A percentile compares a stretch with the other conserved stretches of the same genome.
phyloP scores from a whole-genome alignment of 179 eudicot genomes.

The Dionaea muscipula region DNA sequence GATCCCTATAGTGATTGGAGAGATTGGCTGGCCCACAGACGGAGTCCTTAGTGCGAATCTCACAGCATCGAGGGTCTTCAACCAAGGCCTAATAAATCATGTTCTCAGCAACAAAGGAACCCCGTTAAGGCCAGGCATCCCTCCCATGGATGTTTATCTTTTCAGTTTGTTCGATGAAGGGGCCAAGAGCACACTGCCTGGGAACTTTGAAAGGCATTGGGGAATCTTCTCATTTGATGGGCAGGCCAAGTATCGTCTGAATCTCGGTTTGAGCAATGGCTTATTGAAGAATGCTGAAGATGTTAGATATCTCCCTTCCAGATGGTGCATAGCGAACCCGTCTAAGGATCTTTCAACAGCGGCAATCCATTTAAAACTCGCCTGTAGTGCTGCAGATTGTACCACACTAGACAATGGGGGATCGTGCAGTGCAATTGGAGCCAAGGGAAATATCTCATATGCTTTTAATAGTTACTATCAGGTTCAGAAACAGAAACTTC shows the following conservation, averaged over 20 bases:
- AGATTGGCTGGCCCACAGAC: conserved; percentile 87
- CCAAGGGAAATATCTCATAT: conserved; percentile 60
- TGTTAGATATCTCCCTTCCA: conserved; percentile 53
- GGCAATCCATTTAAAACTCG: conserved; percentile 44
- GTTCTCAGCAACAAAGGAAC: conserved; percentile 56
- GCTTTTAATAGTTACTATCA: conserved; percentile 84
- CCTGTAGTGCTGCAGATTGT: conserved; percentile 65
- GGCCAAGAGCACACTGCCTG: conserved; percentile 71
- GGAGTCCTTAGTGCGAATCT: conserved; percentile 66
- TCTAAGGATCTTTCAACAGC: conserved; percentile 43
- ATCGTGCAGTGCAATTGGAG: conserved; percentile 62
- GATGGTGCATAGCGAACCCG: conserved; percentile 80
- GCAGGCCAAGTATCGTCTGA: conserved; percentile 57
- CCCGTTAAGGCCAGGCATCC: conserved; percentile 57
- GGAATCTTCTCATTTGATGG: conserved; percentile 86
- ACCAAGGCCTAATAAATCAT: conserved; percentile 63
- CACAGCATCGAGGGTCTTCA: conserved; percentile 62
- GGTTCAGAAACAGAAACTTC: conserved; percentile 45
- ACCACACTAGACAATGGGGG: conserved; percentile 63
- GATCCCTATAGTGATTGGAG: conserved; percentile 72
- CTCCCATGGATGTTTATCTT: conserved; percentile 63
- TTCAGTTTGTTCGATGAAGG: conserved; percentile 71
- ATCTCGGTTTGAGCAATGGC: conserved; percentile 52
- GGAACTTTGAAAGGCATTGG: conserved; percentile 89
- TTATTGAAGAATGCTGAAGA: conserved; percentile 50